Evolutionary conservation across 1,284 basidiomycete genomes (phyloP).

Genomic region (Pseudozyma sp.): DNA sequence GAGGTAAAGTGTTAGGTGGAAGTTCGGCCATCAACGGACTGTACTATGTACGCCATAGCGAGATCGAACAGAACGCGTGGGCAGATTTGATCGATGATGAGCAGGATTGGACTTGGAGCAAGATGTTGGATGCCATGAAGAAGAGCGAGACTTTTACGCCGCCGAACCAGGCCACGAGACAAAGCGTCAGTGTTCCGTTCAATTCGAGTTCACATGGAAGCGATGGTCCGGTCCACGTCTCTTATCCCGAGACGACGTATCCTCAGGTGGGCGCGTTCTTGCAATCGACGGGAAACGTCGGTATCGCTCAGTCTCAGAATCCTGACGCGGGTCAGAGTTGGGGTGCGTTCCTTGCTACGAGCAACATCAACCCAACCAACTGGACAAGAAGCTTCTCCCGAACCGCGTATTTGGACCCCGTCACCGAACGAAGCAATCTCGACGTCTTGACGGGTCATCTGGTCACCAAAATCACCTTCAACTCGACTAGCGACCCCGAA

Average conservation of each 20-base stretch:
- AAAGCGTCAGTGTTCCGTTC: slow-evolving; percentile 37
- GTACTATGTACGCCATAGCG: slow-evolving; percentile 54
- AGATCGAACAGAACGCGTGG: slow-evolving; percentile 55
- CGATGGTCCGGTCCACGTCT: slow-evolving; percentile 71
- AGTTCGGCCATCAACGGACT: slow-evolving; percentile 62
- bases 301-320: slow-evolving; percentile 71
- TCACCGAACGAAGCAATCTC: slow-evolving; percentile 75
- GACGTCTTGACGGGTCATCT: slow-evolving; percentile 74
- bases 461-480: slow-evolving; percentile 77
- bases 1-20: slow-evolving; percentile 60
- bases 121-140: slow-evolving; percentile 69
- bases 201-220: slow-evolving; percentile 71
- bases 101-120: slow-evolving; percentile 52
- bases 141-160: slow-evolving; percentile 72
- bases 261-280: slow-evolving; percentile 52
- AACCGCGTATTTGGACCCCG: slow-evolving; percentile 77
- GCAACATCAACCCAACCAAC: slow-evolving; percentile 76
- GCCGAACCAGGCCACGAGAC: slow-evolving; percentile 60
- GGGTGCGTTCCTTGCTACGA: slow-evolving; percentile 75
- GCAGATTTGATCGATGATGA: slow-evolving; percentile 32
- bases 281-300: slow-evolving; percentile 60
- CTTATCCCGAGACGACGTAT: slow-evolving; percentile 52
- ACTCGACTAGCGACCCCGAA: slow-evolving; percentile 69
- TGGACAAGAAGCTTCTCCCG: slow-evolving; percentile 78
- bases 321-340: slow-evolving; percentile 72